These are phyloP conservation scores for Hyparrhenia diplandra DNA, from an alignment of 176 grass and related monocot species.

Conservation along the genomic window DNA sequence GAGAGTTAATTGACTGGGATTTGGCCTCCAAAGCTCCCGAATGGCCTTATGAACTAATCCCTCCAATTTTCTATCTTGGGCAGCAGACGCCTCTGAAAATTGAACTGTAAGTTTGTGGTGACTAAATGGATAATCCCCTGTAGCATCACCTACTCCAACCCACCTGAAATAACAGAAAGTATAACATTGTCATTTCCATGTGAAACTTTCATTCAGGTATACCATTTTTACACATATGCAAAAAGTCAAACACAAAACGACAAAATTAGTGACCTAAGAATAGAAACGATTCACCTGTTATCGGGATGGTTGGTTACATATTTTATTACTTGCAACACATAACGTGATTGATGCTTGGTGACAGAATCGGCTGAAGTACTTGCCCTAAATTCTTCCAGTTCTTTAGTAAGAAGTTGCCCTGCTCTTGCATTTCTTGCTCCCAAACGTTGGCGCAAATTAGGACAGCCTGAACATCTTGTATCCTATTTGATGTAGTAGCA, in stretches of 20 bases:
- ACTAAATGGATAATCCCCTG: constrained; percentile 97
- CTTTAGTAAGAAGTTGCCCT: constrained; percentile 80
- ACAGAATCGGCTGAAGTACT: constrained; percentile 76
- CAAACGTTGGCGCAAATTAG: constrained; percentile 88
- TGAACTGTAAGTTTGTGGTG: constrained; percentile 98
- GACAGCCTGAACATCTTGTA: constrained; percentile 90
- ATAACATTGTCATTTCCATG: neutral
- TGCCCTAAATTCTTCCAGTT: constrained; percentile 87
- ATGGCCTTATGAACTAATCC: constrained; percentile 98
- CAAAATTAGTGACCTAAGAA: neutral
- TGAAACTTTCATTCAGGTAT: neutral
- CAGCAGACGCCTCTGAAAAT: constrained; percentile 78
- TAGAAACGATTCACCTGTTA: constrained; percentile 63
- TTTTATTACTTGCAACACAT: constrained; percentile 92
- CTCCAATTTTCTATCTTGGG: constrained; percentile 96
- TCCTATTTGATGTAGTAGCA: constrained; percentile 74
- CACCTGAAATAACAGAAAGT: constrained; percentile 65
- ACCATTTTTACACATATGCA: neutral
- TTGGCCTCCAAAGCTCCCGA: constrained; percentile 86
- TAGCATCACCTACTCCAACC: constrained; percentile 82
- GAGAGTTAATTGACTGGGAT: constrained; percentile 67
- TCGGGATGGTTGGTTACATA: constrained; percentile 79
- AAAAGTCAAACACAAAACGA: constrained; percentile 14
- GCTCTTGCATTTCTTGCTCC: constrained; percentile 87
- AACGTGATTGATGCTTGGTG: constrained; percentile 91